phyloP scores from a whole-genome alignment of 169 alveolate genomes.

The Besnoitia besnoiti region DNA sequence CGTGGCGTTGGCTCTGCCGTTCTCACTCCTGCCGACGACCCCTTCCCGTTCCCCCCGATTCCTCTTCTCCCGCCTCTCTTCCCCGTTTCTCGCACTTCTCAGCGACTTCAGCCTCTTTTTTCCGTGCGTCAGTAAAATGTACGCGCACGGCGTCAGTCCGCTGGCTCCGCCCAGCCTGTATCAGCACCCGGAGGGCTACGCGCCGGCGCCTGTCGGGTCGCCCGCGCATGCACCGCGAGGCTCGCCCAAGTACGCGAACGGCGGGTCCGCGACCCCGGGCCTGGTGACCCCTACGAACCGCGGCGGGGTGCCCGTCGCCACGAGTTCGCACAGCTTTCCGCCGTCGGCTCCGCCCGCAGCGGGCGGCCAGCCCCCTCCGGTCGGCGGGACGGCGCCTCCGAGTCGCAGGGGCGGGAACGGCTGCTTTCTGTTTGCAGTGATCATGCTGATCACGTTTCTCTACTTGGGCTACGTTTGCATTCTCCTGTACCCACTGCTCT shows the following conservation, averaged over 20 bases:
- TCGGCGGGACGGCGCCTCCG: not conserved
- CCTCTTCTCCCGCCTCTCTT: not conserved
- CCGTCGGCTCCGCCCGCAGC: not conserved
- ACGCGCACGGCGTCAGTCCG: not conserved
- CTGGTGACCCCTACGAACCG: too few species aligned
- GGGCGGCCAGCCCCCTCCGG: not conserved
- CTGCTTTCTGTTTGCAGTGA: constrained; percentile 35
- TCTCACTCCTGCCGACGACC: not conserved
- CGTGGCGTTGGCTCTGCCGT: too few species aligned
- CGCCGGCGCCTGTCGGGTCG: not conserved
- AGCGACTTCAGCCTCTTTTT: not conserved
- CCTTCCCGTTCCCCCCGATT: not conserved
- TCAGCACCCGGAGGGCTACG: constrained; percentile 1
- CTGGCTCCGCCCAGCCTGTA: not conserved
- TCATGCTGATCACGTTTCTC: constrained; percentile 42
- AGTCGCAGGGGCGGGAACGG: not conserved
- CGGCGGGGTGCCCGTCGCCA: too few species aligned
- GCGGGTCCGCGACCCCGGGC: too few species aligned
- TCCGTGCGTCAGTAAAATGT: not conserved
- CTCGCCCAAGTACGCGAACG: too few species aligned
- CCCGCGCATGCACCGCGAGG: not conserved
- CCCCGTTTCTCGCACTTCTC: not conserved
- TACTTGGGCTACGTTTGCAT: constrained; percentile 24
- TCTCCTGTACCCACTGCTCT: not conserved
- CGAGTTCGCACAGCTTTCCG: too few species aligned